Percentiles rank a stretch among this genome's conserved stretches.
phyloP scores from a whole-genome alignment of 2,329 filamentous ascomycete genomes.

The Hymenoscyphus albidus region DNA sequence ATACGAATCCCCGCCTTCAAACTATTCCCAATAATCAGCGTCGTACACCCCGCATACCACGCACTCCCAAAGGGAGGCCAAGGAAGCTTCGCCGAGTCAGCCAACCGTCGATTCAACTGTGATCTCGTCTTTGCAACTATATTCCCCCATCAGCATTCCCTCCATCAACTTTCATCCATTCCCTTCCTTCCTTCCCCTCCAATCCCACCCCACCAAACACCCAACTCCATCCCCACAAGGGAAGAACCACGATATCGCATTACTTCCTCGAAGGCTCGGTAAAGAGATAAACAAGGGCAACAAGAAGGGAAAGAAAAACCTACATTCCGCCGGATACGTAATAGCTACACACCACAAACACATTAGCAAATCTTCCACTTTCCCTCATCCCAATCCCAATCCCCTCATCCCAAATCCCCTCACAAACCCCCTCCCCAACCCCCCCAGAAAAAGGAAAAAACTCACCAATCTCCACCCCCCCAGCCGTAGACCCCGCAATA shows the following conservation, averaged over 20 bases:
- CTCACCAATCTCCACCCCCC: slow-evolving; percentile 86
- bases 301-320: slow-evolving; percentile 30
- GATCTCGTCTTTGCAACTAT: slow-evolving; percentile 83
- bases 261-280: too few species aligned
- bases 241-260: too few species aligned
- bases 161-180: too few species aligned
- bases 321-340: slow-evolving; percentile 92
- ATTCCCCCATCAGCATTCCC: neutral
- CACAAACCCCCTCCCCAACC: neutral
- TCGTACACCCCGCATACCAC: slow-evolving; percentile 98
- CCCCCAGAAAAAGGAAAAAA: neutral
- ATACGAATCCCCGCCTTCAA: slow-evolving; percentile 91
- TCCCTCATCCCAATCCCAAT: neutral
- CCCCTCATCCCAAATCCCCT: neutral
- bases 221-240: too few species aligned
- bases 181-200: too few species aligned
- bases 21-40: slow-evolving; percentile 92
- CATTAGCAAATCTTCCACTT: too few species aligned
- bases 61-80: slow-evolving; percentile 91
- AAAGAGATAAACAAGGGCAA: too few species aligned
- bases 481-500: slow-evolving; percentile 87
- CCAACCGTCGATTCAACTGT: slow-evolving; percentile 82
- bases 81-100: slow-evolving; percentile 80
- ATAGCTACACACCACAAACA: slow-evolving; percentile 51
- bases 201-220: too few species aligned